A percentile compares a stretch with the other conserved stretches of the same genome.
Evolutionary conservation across 495 filamentous ascomycete species (phyloP).

Genomic region (Hypoxylon rickii): DNA sequence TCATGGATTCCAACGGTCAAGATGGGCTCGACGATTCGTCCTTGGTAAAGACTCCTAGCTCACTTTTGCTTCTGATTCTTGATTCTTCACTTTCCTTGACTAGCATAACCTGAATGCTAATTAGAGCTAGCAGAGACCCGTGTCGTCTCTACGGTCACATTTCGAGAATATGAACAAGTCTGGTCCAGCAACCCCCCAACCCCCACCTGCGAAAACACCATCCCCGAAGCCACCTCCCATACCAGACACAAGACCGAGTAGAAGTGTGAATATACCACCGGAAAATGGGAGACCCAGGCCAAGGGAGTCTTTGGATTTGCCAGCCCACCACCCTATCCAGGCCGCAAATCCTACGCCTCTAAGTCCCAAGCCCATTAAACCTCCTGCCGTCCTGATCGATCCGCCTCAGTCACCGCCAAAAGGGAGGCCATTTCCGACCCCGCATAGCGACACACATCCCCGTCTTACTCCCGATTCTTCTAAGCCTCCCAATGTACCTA

Average conservation of each 20-base stretch:
- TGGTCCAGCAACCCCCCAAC: conserved; percentile 21
- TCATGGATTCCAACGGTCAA: conserved; percentile 46
- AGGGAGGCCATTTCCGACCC: conserved; percentile 39
- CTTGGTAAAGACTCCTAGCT: conserved; percentile 57
- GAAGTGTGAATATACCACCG: conserved; percentile 32
- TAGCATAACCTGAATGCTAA: conserved; percentile 30
- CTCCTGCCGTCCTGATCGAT: conserved; percentile 73
- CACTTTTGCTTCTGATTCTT: too few relatives aligned
- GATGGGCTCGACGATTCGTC: conserved; percentile 63
- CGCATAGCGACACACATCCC: conserved; percentile 43
- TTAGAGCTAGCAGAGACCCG: conserved; percentile 62
- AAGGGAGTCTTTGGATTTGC: conserved; percentile 36
- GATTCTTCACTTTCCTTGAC: not conserved
- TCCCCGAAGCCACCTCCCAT: conserved; percentile 58
- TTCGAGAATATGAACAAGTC: conserved; percentile 82
- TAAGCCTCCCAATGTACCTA: conserved; percentile 51
- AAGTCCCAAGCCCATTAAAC: conserved; percentile 58
- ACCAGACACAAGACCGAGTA: conserved; percentile 53
- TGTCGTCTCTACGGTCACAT: conserved; percentile 88
- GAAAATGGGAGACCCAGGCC: conserved; percentile 30
- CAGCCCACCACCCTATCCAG: conserved; percentile 34
- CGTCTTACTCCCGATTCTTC: conserved; percentile 54
- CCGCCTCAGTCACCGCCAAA: conserved; percentile 77
- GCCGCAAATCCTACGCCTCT: conserved; percentile 39
- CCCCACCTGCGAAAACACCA: conserved; percentile 41